Evolutionary conservation across 2,329 filamentous ascomycete species (phyloP).

Genomic region (Fusarium concolor): DNA sequence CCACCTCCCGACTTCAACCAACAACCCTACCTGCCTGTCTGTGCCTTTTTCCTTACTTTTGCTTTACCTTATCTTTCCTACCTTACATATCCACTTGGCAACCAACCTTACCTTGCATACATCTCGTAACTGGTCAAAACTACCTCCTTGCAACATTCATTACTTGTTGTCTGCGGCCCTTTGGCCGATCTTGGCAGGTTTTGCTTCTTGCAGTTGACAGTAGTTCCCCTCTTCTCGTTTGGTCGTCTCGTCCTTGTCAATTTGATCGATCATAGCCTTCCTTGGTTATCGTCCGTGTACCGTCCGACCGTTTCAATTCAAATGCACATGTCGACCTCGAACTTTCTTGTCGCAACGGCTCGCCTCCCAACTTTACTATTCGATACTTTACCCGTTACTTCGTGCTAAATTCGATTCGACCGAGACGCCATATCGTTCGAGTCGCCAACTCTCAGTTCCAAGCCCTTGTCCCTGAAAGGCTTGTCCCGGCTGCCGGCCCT

Average conservation of each 20-base stretch:
- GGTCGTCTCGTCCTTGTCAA: constrained; percentile 16
- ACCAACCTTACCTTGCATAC: constrained; percentile 15
- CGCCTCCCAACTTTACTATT: constrained; percentile 22
- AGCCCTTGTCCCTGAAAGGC: constrained; percentile 43
- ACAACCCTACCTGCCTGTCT: constrained; percentile 11
- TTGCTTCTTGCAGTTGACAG: constrained; percentile 24
- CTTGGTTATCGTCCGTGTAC: constrained; percentile 4
- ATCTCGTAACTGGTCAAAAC: constrained; percentile 30
- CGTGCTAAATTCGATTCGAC: constrained; percentile 22
- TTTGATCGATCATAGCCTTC: constrained; percentile 24
- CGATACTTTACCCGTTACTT: constrained; percentile 21
- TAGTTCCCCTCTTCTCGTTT: constrained; percentile 35
- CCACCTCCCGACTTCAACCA: constrained; percentile 34
- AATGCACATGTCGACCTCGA: constrained; percentile 45
- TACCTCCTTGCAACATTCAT: constrained; percentile 22
- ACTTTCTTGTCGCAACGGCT: constrained; percentile 40
- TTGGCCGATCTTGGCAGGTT: constrained; percentile 36
- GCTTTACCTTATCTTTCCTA: neutral
- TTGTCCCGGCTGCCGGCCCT: constrained; percentile 53
- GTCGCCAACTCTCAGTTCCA: constrained; percentile 25
- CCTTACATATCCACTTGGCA: constrained; percentile 24
- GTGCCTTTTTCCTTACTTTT: constrained; percentile 1
- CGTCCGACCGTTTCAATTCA: constrained; percentile 27
- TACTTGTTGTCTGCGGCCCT: constrained; percentile 38
- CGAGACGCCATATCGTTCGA: constrained; percentile 25